Percentiles rank a stretch among this genome's conserved stretches.
Conservation (phyloP, 306 rosid species). For the Cicer judaicum region DNA sequence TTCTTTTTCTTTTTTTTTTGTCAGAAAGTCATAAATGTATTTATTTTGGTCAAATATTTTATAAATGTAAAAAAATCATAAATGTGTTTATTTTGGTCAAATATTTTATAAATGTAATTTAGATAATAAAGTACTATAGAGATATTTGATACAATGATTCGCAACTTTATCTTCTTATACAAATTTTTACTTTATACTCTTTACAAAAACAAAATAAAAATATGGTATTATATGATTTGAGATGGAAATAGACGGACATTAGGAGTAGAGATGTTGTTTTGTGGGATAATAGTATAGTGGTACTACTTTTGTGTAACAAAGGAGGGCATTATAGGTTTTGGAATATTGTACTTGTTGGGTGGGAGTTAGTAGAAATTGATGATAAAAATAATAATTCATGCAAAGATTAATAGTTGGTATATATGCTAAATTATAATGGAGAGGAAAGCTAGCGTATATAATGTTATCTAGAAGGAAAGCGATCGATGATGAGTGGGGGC, state of each 20-base stretch:
- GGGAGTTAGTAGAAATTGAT: background rate
- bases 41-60: too few relatives aligned
- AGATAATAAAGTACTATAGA: too few relatives aligned
- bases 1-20: too few relatives aligned
- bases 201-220: too few relatives aligned
- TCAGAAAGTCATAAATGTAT: too few relatives aligned
- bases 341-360: background rate
- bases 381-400: background rate
- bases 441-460: background rate
- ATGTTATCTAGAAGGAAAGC: constrained; percentile 12
- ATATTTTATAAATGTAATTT: too few relatives aligned
- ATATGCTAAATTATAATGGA: background rate
- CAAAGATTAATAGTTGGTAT: background rate
- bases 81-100: too few relatives aligned
- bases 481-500: constrained; percentile 11
- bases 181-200: too few relatives aligned
- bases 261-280: background rate
- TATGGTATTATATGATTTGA: background rate
- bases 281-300: background rate
- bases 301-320: background rate
- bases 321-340: constrained; percentile 10
- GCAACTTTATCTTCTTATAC: too few relatives aligned
- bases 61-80: too few relatives aligned
- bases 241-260: background rate
- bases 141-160: too few relatives aligned